Evolutionary conservation across 2,329 filamentous ascomycete species (phyloP).

Genomic region (Monosporascus sp.): DNA sequence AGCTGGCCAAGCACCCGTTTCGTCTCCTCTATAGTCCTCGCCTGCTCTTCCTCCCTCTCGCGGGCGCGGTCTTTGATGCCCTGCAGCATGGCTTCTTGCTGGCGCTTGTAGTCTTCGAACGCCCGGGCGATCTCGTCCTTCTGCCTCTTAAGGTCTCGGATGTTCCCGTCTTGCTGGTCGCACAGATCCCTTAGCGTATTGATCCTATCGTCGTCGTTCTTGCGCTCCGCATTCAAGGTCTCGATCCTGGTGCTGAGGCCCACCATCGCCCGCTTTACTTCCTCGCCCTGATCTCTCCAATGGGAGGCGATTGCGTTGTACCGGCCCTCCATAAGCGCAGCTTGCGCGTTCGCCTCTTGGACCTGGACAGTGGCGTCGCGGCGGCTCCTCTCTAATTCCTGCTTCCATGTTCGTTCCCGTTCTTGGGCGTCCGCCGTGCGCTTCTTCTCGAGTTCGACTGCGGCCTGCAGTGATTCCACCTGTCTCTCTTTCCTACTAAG

Average conservation of each 20-base stretch:
- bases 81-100: conserved; percentile 56
- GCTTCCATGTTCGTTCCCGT: conserved; percentile 56
- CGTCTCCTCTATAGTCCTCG: conserved; percentile 51
- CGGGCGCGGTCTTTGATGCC: conserved; percentile 54
- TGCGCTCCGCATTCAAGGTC: conserved; percentile 49
- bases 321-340: conserved; percentile 63
- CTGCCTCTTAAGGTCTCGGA: conserved; percentile 53
- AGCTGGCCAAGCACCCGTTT: conserved; percentile 60
- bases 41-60: conserved; percentile 56
- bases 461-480: conserved; percentile 60
- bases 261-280: conserved; percentile 47
- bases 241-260: conserved; percentile 49
- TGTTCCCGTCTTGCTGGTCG: conserved; percentile 67
- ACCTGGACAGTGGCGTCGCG: conserved; percentile 57
- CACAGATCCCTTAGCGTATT: conserved; percentile 61
- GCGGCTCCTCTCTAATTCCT: conserved; percentile 57
- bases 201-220: conserved; percentile 57
- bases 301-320: conserved; percentile 63
- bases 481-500: conserved; percentile 70
- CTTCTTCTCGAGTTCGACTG: conserved; percentile 59
- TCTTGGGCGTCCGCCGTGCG: conserved; percentile 54
- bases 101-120: conserved; percentile 59
- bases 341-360: conserved; percentile 59
- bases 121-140: conserved; percentile 55
- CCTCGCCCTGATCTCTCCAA: conserved; percentile 60